Evolutionary conservation across 805 yeast genomes (phyloP).

Genomic region (Starmera dryadoides): DNA sequence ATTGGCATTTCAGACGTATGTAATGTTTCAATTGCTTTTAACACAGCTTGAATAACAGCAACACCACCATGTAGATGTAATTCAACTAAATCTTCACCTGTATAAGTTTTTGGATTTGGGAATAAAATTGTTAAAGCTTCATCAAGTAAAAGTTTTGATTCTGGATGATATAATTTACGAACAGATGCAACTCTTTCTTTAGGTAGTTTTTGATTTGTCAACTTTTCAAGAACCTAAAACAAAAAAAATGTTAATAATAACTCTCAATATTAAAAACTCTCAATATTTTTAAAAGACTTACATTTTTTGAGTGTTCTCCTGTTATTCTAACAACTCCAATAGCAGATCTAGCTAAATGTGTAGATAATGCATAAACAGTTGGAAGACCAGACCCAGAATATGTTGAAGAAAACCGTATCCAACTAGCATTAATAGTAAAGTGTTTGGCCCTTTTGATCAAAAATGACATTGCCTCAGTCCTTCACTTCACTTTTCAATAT

Average conservation of each 20-base stretch:
- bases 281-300: constrained; percentile 3
- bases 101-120: constrained; percentile 68
- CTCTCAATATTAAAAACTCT: background rate
- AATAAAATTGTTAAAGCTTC: constrained; percentile 70
- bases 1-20: constrained; percentile 44
- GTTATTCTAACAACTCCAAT: constrained; percentile 80
- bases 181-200: constrained; percentile 49
- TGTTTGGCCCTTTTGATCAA: no score
- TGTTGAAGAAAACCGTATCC: no score
- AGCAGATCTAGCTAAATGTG: constrained; percentile 76
- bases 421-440: no score
- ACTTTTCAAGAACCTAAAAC: constrained; percentile 30
- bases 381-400: constrained; percentile 26
- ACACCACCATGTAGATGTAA: constrained; percentile 92
- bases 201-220: constrained; percentile 40
- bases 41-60: constrained; percentile 68
- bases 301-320: constrained; percentile 51
- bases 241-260: background rate
- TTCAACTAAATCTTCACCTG: constrained; percentile 89
- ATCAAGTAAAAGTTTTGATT: constrained; percentile 45
- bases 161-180: constrained; percentile 44
- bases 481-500: no score
- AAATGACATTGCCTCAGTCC: no score
- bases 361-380: constrained; percentile 88
- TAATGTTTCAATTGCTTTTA: constrained; percentile 49